A percentile compares a stretch with the other conserved stretches of the same genome.
phyloP scores from a whole-genome alignment of 768 basidiomycete genomes.

The Epithele typhae region DNA sequence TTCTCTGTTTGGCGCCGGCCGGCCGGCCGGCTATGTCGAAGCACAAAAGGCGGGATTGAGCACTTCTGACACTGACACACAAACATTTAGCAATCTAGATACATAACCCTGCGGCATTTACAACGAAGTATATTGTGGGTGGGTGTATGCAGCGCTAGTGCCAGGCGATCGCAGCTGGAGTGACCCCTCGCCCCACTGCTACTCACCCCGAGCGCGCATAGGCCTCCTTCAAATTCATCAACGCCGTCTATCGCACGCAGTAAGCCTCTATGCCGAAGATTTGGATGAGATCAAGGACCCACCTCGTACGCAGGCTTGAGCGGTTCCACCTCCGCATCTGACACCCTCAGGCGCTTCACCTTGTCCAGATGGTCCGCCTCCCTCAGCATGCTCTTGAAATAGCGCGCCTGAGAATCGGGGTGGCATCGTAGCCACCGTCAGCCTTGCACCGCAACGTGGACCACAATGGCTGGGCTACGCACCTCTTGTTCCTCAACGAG shows the following conservation, averaged over 20 bases:
- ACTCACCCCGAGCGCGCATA: slow-evolving; percentile 12
- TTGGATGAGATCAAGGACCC: slow-evolving; percentile 7
- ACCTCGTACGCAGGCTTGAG: slow-evolving; percentile 69
- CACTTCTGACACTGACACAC: no score
- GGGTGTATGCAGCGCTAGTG: no score
- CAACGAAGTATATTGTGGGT: no score
- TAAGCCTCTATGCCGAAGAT: neutral
- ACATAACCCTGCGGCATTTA: no score
- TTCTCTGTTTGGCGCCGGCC: no score
- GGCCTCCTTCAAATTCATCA: slow-evolving; percentile 25
- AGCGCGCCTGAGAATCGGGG: slow-evolving; percentile 53
- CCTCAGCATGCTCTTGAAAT: slow-evolving; percentile 83
- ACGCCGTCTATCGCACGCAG: slow-evolving; percentile 24
- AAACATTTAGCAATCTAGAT: no score
- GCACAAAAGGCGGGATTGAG: no score
- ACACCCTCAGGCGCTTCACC: slow-evolving; percentile 64
- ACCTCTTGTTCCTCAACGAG: slow-evolving; percentile 94
- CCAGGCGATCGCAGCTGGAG: no score
- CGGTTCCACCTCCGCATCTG: slow-evolving; percentile 53
- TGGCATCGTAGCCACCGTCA: neutral
- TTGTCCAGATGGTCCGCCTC: slow-evolving; percentile 63
- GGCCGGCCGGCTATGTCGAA: no score
- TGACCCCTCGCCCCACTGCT: no score
- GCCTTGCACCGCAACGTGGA: neutral
- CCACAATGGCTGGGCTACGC: slow-evolving; percentile 7